Evolutionary conservation across 805 yeast species (phyloP), one percentile per base, ranked within the genome.

Genomic region (Cyberlindnera nakhonratchasimensis): DNA sequence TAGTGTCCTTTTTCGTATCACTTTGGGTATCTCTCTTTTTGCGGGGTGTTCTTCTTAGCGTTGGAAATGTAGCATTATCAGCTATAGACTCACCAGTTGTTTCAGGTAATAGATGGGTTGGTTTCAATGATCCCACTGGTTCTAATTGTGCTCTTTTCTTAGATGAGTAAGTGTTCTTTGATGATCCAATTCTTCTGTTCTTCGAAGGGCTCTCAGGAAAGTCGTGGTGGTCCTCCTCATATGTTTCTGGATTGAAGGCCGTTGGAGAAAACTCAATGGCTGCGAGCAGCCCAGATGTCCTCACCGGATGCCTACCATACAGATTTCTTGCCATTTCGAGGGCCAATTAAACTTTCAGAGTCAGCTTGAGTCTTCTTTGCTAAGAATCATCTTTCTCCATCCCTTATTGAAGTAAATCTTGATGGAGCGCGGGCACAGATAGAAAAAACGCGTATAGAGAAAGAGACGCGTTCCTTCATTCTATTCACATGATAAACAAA

Each of bases 231-330:
- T n/a, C n/a, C n/a, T n/a, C n/a, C n/a, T n/a, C n/a, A n/a, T n/a
- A n/a, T n/a, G n/a, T n/a, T n/a, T n/a, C n/a, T n/a, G 22, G 5
- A 19, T 24, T 38, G 34, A 31, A 38, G 6, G 36, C 12, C 8
- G 37, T 25, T 18, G 42, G 42, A 6, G 42, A 38, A 2, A 38
- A 32, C 22, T 38, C 28, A 12, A 38, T 38, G 23, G 42, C 42
- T 25, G 36, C 6, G 13, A 22, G 29, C 18, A 38, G 32, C 9
- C 31, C 21, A 13, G 30, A 23, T 18, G 21, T 12, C 22, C 28
- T 31, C 19, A n/a, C 24, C 9, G 26, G 30, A 29, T 37, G 42
- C 26, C 32, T 13, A 3, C 42, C 42, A 16, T 38, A 38, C 25
- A 31, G 16, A 5, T 12, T 19, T 4, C 34, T n/a, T 12, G 28